A percentile compares a stretch with the other conserved stretches of the same genome.
These are phyloP conservation scores for Claviceps africana DNA, from an alignment of 2,329 filamentous ascomycete species.

Conservation along the genomic window DNA sequence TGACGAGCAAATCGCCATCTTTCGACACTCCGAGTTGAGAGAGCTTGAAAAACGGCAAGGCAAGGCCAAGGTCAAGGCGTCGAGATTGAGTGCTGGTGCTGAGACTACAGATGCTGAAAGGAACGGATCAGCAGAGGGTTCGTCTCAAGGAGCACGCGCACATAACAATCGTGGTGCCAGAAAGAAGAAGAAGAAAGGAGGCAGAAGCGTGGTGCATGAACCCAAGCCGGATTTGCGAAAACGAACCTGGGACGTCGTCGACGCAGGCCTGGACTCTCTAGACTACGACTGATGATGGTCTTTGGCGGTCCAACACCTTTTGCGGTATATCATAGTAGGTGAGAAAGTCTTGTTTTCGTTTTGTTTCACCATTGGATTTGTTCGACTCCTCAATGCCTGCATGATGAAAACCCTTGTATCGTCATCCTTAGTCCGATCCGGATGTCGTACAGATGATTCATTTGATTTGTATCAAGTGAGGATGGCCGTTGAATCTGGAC, in stretches of 20 bases:
- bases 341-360: conserved; percentile 12
- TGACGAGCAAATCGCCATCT: conserved; percentile 80
- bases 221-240: conserved; percentile 50
- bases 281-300: conserved; percentile 39
- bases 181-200: conserved; percentile 25
- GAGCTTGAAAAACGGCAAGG: conserved; percentile 43
- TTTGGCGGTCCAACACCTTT: background rate
- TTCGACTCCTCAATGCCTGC: background rate
- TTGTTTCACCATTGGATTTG: background rate
- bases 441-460: conserved; percentile 20
- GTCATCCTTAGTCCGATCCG: conserved; percentile 90
- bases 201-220: conserved; percentile 25
- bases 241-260: conserved; percentile 53
- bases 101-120: background rate
- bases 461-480: conserved; percentile 12
- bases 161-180: conserved; percentile 9
- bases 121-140: background rate
- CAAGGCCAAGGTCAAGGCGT: conserved; percentile 19
- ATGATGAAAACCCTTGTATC: conserved; percentile 84
- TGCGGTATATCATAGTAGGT: background rate
- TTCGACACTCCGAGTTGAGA: conserved; percentile 78
- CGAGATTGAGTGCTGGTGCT: background rate
- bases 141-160: background rate
- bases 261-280: conserved; percentile 43
- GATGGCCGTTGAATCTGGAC: conserved; percentile 20